These are phyloP conservation scores for Byssothecium circinans DNA, from an alignment of 2,329 filamentous ascomycete species.

Conservation along the genomic window DNA sequence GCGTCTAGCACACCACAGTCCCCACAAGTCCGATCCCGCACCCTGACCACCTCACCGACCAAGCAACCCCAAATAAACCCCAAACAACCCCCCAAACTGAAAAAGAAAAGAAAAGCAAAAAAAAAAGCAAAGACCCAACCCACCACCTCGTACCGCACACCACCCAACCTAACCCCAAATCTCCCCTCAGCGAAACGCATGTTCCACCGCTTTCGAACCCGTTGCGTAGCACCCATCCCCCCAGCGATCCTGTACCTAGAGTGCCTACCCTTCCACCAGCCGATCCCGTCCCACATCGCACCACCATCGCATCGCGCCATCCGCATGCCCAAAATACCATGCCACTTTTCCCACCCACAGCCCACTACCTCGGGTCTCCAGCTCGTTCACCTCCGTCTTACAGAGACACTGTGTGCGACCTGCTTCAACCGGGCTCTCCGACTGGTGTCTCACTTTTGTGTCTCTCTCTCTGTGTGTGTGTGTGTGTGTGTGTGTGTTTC, in stretches of 20 bases:
- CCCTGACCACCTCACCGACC: background rate
- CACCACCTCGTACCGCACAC: conserved; percentile 11
- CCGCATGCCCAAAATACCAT: background rate
- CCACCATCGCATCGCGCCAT: background rate
- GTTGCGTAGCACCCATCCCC: conserved; percentile 11
- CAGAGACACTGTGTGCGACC: conserved; percentile 16
- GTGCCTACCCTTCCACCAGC: too few relatives aligned
- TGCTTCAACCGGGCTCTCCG: conserved; percentile 21
- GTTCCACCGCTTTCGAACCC: conserved; percentile 25
- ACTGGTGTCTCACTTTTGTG: conserved; percentile 28
- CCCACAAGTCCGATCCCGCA: background rate
- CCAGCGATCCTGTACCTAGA: conserved; percentile 24
- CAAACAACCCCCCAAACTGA: background rate
- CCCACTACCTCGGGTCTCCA: background rate
- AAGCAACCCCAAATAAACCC: background rate
- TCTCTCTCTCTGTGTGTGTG: conserved; percentile 3
- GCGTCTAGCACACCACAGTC: background rate
- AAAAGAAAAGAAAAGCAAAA: too few relatives aligned
- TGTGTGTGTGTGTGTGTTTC: background rate
- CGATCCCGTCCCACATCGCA: conserved; percentile 5
- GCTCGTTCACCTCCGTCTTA: background rate
- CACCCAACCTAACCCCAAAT: background rate
- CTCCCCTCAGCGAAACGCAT: conserved; percentile 17
- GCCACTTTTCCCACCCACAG: background rate
- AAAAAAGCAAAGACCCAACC: too few relatives aligned